A percentile compares a stretch with the other conserved stretches of the same genome.
Conservation (phyloP, 257 asterid genomes). For the Fraxinus cuspidata region DNA sequence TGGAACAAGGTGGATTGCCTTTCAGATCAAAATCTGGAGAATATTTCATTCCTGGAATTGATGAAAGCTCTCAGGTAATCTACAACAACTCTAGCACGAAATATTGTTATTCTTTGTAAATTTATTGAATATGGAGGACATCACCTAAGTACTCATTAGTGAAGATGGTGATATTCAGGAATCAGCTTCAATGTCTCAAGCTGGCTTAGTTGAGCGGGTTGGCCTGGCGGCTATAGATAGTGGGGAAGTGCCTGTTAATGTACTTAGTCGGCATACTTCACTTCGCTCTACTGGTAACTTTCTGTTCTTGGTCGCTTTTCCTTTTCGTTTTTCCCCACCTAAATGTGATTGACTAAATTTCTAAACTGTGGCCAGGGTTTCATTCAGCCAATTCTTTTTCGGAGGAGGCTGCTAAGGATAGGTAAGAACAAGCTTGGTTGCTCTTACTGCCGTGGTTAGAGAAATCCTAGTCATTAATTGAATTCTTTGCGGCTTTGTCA, state of each 20-base stretch:
- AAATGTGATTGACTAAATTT: constrained; percentile 16
- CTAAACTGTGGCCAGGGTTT: constrained; percentile 49
- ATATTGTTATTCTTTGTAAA: constrained; percentile 6
- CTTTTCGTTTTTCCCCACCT: not conserved
- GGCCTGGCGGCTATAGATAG: constrained; percentile 36
- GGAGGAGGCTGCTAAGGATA: constrained; percentile 60
- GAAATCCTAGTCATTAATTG: not conserved
- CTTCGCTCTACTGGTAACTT: constrained; percentile 57
- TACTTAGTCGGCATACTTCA: constrained; percentile 55
- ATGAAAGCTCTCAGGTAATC: constrained; percentile 58
- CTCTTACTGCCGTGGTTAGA: not conserved
- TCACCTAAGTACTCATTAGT: constrained; percentile 30
- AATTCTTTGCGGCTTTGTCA: not conserved
- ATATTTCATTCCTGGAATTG: constrained; percentile 38
- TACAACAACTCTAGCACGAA: not conserved
- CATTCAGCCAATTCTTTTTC: constrained; percentile 40
- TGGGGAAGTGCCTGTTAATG: constrained; percentile 45
- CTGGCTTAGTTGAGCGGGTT: constrained; percentile 43
- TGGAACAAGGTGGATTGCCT: constrained; percentile 53
- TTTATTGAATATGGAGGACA: constrained; percentile 1
- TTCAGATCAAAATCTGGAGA: constrained; percentile 54
- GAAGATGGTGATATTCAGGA: constrained; percentile 50
- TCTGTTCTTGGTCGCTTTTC: constrained; percentile 10
- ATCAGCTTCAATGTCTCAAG: constrained; percentile 47
- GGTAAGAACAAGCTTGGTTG: constrained; percentile 42